A percentile compares a stretch with the other conserved stretches of the same genome.
These are phyloP conservation scores for Orychophragmus violaceus DNA, from an alignment of 345 rosid species.

Conservation along the genomic window DNA sequence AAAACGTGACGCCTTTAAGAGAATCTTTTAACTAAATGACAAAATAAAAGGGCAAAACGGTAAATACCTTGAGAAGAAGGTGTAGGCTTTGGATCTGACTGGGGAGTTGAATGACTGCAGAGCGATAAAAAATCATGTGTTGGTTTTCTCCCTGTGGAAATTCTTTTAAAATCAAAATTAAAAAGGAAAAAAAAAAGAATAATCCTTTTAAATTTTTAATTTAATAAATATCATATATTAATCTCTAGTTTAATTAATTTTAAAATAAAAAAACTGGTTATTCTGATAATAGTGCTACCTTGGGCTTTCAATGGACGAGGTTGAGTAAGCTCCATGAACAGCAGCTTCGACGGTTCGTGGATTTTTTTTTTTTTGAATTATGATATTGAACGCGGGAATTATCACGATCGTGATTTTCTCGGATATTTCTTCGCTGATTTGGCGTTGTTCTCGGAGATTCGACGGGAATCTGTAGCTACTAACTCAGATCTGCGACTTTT, in stretches of 20 bases:
- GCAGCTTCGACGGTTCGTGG: neutral
- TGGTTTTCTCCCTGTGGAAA: conserved; percentile 75
- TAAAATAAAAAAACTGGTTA: neutral
- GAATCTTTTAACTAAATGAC: neutral
- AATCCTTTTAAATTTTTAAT: neutral
- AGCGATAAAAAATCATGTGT: conserved; percentile 87
- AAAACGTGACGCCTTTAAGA: conserved; percentile 34
- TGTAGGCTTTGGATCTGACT: conserved; percentile 59
- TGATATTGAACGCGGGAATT: neutral
- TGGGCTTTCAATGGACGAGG: conserved; percentile 59
- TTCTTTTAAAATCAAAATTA: conserved; percentile 32
- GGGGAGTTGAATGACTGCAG: conserved; percentile 68
- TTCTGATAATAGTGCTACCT: conserved; percentile 40
- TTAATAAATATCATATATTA: neutral
- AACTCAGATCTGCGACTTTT: conserved; percentile 39
- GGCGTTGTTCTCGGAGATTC: neutral
- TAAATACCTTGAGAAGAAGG: conserved; percentile 59
- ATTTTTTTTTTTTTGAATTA: neutral
- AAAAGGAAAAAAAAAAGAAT: neutral
- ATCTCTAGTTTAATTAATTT: neutral
- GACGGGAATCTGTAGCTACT: neutral
- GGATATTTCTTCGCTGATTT: neutral
- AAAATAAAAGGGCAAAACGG: conserved; percentile 22
- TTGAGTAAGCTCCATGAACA: conserved; percentile 82
- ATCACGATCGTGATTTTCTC: neutral